Evolutionary conservation across 2,329 filamentous ascomycete genomes (phyloP), one percentile per base, ranked within the genome.

Genomic region (Cadophora malorum): DNA sequence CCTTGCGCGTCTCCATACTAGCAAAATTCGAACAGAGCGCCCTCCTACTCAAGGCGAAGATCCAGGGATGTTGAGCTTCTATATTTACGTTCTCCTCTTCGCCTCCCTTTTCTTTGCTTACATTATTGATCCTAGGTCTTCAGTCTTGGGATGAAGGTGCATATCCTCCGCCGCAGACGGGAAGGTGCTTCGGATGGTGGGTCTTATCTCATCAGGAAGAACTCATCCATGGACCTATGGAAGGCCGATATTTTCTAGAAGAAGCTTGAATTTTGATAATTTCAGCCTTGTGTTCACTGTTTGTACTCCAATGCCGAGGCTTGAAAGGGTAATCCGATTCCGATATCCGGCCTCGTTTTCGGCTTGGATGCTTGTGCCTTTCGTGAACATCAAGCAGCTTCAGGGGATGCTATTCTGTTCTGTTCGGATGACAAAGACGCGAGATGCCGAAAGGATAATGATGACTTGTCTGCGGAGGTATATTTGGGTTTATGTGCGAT

Each of bases 341-440:
- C 58, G 58, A 49, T 31, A 16, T 28, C 23, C 58, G 58, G 38
- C 21, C 38, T 45, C 38, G 38, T 47, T 25, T 33, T 33, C 50
- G 28, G 38, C n/a, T 63, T 38, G 55, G 47, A 61, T 64, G 55
- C 65, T 68, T 56, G n/a, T 49, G 45, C n/a, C n/a, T 49, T 49
- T 1, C 45, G 19, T 49, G 45, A 49, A 49, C n/a, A 21, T 49
- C 19, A 49, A 45, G 16, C 41, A 28, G 28, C 5, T 3, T 5
- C 28, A 38, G 12, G 35, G 35, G n/a, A n/a, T n/a, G n/a, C n/a
- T n/a, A 14, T 9, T 6, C 41, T 45, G 41, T 45, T 16, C 16
- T 45, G 41, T 38, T 38, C 35, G 35, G 35, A 38, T 38, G 35
- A 9, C 7, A 38, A 38, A 38, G 35, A 38, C 35, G 35, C 35